These are phyloP conservation scores for Amanita pseudoporphyria DNA, from an alignment of 768 basidiomycete species.

Conservation along the genomic window DNA sequence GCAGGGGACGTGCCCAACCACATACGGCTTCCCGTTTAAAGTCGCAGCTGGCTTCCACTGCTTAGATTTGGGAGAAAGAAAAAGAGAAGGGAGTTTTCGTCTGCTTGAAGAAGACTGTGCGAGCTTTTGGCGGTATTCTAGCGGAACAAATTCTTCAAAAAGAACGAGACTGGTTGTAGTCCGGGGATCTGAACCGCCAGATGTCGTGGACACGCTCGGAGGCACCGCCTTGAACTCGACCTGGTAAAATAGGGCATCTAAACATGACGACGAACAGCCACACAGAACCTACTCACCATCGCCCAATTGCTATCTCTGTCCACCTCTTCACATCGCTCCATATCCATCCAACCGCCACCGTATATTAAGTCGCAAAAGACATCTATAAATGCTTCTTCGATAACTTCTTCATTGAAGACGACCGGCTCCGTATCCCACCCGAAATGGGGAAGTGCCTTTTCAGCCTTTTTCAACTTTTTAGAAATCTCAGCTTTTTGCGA, in stretches of 20 bases:
- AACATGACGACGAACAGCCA: not conserved
- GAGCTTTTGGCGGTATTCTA: constrained; percentile 76
- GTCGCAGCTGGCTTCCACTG: constrained; percentile 80
- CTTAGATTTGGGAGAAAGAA: constrained; percentile 41
- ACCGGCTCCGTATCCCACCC: constrained; percentile 90
- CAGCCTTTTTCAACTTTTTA: constrained; percentile 76
- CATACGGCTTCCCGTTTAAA: constrained; percentile 70
- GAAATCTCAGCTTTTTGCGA: constrained; percentile 61
- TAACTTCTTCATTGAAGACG: constrained; percentile 63
- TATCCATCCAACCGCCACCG: constrained; percentile 79
- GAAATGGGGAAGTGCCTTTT: constrained; percentile 75
- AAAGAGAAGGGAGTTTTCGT: constrained; percentile 61
- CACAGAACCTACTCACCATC: constrained; percentile 46
- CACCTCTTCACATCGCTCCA: constrained; percentile 59
- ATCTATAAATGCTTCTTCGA: constrained; percentile 88
- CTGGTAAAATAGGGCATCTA: constrained; percentile 24
- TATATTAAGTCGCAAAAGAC: constrained; percentile 78
- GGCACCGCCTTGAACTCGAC: constrained; percentile 84
- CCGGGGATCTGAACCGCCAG: constrained; percentile 52
- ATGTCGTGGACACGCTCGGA: constrained; percentile 22
- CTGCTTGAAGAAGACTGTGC: constrained; percentile 41
- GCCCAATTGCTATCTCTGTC: constrained; percentile 92
- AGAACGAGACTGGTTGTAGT: constrained; percentile 63
- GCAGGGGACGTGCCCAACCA: constrained; percentile 48
- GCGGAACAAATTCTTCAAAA: constrained; percentile 91